Evolutionary conservation across 1,139 yeast species (phyloP).

Genomic region (Yamadazyma atlantica): DNA sequence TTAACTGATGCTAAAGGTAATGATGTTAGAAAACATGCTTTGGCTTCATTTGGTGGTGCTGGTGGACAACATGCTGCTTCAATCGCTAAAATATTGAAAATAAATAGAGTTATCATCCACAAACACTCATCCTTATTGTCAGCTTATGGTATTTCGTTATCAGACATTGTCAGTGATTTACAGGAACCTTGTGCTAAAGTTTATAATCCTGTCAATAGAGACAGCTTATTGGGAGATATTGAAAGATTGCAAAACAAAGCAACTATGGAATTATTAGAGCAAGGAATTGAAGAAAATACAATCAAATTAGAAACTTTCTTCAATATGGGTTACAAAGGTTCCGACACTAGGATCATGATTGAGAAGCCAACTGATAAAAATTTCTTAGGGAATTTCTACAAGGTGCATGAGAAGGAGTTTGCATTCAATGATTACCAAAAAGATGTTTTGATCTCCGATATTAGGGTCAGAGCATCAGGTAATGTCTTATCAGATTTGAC

Average conservation of each 20-base stretch:
- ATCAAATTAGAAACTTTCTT: constrained; percentile 15
- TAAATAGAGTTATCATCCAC: constrained; percentile 20
- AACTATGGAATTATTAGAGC: constrained; percentile 11
- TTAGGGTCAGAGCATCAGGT: constrained; percentile 18
- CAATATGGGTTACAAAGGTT: constrained; percentile 24
- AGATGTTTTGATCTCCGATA: constrained; percentile 23
- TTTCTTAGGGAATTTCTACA: constrained; percentile 40
- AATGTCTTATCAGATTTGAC: constrained; percentile 25
- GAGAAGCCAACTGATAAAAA: constrained; percentile 20
- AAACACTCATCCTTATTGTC: constrained; percentile 21
- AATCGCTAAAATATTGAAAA: constrained; percentile 20
- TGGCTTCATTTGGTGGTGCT: constrained; percentile 25
- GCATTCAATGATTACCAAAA: constrained; percentile 63
- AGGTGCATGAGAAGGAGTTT: constrained; percentile 63
- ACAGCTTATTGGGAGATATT: constrained; percentile 13
- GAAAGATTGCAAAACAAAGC: constrained; percentile 11
- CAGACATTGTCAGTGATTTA: constrained; percentile 20
- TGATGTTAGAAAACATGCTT: constrained; percentile 20
- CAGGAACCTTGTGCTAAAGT: constrained; percentile 19
- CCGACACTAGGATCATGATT: constrained; percentile 21
- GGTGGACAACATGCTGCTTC: constrained; percentile 24
- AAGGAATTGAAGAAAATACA: constrained; percentile 18
- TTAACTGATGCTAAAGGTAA: constrained; percentile 23
- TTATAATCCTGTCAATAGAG: constrained; percentile 11
- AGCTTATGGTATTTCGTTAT: constrained; percentile 22